phyloP scores from a whole-genome alignment of 352 stramenopile species.

The Pythium vanterpoolii region DNA sequence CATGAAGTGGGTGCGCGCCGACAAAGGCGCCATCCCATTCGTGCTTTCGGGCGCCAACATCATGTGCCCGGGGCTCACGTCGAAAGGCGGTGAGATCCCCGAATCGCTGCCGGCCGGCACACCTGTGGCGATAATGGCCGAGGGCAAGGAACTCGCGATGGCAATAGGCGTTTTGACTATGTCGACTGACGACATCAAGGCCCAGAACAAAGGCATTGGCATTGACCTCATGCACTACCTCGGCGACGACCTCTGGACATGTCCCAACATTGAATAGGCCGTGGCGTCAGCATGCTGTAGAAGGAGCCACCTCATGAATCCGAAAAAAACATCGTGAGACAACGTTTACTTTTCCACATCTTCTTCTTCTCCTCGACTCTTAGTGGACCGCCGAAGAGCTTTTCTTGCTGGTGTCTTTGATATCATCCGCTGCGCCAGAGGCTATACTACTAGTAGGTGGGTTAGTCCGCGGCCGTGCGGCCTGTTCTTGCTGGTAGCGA shows the following conservation, averaged over 20 bases:
- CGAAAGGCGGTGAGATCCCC: slow-evolving; percentile 91
- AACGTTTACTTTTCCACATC: not conserved
- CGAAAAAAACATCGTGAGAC: not conserved
- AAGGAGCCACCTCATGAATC: not conserved
- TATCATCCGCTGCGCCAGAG: slow-evolving; percentile 15
- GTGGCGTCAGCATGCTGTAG: not conserved
- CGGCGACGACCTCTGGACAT: slow-evolving; percentile 95
- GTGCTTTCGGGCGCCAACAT: slow-evolving; percentile 97
- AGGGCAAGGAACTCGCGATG: slow-evolving; percentile 97
- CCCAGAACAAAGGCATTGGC: slow-evolving; percentile 95
- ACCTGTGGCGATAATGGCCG: slow-evolving; percentile 94
- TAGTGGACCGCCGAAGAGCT: not conserved
- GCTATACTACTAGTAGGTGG: slow-evolving; percentile 25
- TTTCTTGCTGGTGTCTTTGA: not conserved
- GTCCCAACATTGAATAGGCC: slow-evolving; percentile 56
- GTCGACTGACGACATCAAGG: slow-evolving; percentile 93
- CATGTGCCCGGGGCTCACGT: slow-evolving; percentile 98
- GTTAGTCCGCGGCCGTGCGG: slow-evolving; percentile 30
- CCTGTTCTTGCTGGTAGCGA: slow-evolving; percentile 28
- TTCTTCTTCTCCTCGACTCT: not conserved
- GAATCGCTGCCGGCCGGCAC: slow-evolving; percentile 80
- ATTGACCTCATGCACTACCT: slow-evolving; percentile 97
- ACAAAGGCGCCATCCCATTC: slow-evolving; percentile 98
- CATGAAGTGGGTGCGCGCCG: slow-evolving; percentile 92
- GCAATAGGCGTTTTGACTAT: slow-evolving; percentile 96